phyloP scores from a whole-genome alignment of 2,329 filamentous ascomycete genomes.

The Calonectria pseudoturangicola region DNA sequence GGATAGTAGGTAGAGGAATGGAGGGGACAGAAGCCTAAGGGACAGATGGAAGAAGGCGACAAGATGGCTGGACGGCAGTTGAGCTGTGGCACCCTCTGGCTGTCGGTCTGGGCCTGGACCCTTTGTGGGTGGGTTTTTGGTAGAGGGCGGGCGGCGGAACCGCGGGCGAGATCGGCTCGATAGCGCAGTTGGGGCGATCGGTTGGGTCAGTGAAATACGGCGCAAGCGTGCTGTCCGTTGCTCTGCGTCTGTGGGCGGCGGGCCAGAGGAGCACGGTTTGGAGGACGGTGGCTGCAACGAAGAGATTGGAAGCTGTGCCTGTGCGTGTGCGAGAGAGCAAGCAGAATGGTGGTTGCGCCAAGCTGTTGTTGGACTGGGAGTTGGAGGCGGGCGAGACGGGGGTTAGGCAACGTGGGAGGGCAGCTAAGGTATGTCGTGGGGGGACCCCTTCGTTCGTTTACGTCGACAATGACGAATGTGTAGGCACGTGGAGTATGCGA shows the following conservation, averaged over 20 bases:
- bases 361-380: constrained; percentile 17
- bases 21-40: constrained; percentile 32
- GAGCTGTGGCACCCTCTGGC: constrained; percentile 42
- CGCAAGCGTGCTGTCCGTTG: constrained; percentile 30
- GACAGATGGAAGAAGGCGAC: constrained; percentile 27
- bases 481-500: constrained; percentile 13
- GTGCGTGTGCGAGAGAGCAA: constrained; percentile 9
- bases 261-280: constrained; percentile 43
- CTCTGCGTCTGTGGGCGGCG: constrained; percentile 18
- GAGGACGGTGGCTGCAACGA: constrained; percentile 22
- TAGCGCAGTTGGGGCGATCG: constrained; percentile 45
- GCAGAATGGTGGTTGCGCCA: constrained; percentile 20
- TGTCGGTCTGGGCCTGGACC: constrained; percentile 49
- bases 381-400: constrained; percentile 12
- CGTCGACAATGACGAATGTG: constrained; percentile 22
- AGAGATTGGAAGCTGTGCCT: constrained; percentile 17
- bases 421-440: constrained; percentile 6
- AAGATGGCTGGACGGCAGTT: constrained; percentile 47
- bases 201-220: constrained; percentile 41
- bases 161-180: constrained; percentile 50
- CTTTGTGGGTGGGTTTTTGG: constrained; percentile 48
- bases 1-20: constrained; percentile 30
- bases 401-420: constrained; percentile 1
- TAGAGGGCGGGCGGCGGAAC: constrained; percentile 50
- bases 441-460: constrained; percentile 13